A percentile compares a stretch with the other conserved stretches of the same genome.
Conservation (phyloP, 768 basidiomycete genomes). For the Grammothele lineata region DNA sequence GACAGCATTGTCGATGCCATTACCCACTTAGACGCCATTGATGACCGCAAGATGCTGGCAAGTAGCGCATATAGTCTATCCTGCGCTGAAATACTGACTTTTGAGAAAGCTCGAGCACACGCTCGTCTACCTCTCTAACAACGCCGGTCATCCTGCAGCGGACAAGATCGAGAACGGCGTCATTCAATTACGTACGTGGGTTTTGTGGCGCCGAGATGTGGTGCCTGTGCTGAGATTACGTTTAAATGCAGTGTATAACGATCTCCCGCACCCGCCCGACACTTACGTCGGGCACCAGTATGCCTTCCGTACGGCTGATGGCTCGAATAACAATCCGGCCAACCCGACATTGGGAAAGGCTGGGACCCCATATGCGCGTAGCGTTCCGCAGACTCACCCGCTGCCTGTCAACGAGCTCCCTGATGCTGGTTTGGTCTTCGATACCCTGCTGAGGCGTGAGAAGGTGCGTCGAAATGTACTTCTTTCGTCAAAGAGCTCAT, state of each 20-base stretch:
- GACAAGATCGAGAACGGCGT: constrained; percentile 33
- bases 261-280: constrained; percentile 74
- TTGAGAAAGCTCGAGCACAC: constrained; percentile 62
- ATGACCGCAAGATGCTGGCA: constrained; percentile 77
- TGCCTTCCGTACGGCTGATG: constrained; percentile 72
- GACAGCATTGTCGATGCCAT: constrained; percentile 57
- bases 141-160: constrained; percentile 45
- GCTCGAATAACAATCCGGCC: constrained; percentile 69
- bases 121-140: constrained; percentile 55
- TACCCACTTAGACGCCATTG: constrained; percentile 54
- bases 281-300: constrained; percentile 62
- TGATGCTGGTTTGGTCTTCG: constrained; percentile 77
- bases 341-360: constrained; percentile 75
- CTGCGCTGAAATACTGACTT: not conserved
- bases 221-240: too few relatives aligned
- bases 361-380: constrained; percentile 75
- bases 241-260: constrained; percentile 80
- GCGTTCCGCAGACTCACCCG: constrained; percentile 66
- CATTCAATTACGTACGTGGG: constrained; percentile 52
- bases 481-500: not conserved
- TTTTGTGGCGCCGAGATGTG: too few relatives aligned
- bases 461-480: constrained; percentile 36
- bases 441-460: constrained; percentile 71
- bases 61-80: constrained; percentile 16
- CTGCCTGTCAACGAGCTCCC: constrained; percentile 67